Base-by-base conservation (phyloP, 2,329 filamentous ascomycete genomes). In the Allantophomopsis lycopodina region DNA sequence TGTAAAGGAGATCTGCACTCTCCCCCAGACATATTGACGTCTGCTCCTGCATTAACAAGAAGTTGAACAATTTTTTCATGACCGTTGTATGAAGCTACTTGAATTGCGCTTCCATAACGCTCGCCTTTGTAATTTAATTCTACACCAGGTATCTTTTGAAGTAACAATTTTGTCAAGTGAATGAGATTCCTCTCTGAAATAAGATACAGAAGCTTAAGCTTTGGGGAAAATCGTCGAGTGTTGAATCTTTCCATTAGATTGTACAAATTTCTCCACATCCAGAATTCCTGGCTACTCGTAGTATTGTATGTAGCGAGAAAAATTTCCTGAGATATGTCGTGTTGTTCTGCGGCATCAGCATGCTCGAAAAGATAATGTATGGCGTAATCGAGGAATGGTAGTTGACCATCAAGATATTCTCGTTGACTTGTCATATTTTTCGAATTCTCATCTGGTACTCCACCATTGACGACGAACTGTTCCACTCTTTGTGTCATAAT, bases 361-460 rank as follows among this genome's bases (percentile, higher is more conserved):
- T 70, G 66, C 36, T 49, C 42, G 13, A 69, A 48, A 8, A 67
- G 32, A 39, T 64, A 54, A 5, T 50, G 44, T 13, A 58, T 49
- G 14, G 65, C 59, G 46, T 71, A 71, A 37, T 61, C 44, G 5
- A 74, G 51, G 35, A 75, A 69, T 1, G 66, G 62, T 39, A 58
- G 64, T 11, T 44, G 46, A 2, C 37, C 6, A 20, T 15, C 41
- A 10, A 50, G 45, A 28, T 23, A 36, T 37, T 49, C 15, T 34
- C 54, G 50, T 23, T 55, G 41, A 7, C 36, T n/a, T 46, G 15
- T 42, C 34, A 42, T 40, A 36, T 50, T 34, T 17, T 36, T 11
- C 11, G 36, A 46, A 7, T 15, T 36, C 32, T 44, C 46, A 20
- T 46, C 46, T 37, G 45, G 44, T 11, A 33, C 5, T 5, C 5